These are phyloP conservation scores for Vitis hybrid DNA, from an alignment of 177 flowering plant species.

Conservation along the genomic window DNA sequence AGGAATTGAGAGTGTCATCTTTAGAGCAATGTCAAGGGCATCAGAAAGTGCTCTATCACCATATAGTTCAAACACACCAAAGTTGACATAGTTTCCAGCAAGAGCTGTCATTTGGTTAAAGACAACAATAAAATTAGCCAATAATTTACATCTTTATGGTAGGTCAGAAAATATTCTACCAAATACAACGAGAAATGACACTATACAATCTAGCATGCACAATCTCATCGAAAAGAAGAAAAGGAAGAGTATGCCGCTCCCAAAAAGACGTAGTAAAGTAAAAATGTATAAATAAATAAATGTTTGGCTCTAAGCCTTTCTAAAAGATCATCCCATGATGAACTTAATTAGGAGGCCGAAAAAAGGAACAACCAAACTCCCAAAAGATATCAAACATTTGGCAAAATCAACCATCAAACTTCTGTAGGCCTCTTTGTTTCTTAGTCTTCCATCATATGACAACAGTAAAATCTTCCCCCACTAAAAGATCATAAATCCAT, in stretches of 20 bases:
- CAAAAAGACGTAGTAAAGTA: not conserved
- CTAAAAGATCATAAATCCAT: no score
- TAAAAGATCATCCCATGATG: no score
- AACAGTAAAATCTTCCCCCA: no score
- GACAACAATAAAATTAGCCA: no score
- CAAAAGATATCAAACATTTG: no score
- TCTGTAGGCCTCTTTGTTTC: no score
- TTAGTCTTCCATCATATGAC: no score
- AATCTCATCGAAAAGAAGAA: not conserved
- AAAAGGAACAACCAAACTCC: no score
- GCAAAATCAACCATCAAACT: no score
- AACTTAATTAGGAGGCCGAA: no score
- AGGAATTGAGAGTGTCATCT: slow-evolving; percentile 88
- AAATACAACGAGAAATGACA: not conserved
- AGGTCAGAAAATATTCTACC: not conserved
- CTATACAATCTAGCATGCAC: not conserved
- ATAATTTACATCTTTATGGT: not conserved
- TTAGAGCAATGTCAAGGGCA: slow-evolving; percentile 83
- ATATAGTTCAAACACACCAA: slow-evolving; percentile 97
- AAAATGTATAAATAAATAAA: no score
- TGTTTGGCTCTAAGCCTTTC: no score
- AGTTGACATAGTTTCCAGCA: slow-evolving; percentile 94
- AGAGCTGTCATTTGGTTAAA: slow-evolving; percentile 58
- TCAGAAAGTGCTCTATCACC: slow-evolving; percentile 98
- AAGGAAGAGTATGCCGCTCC: not conserved